Evolutionary conservation across 208 protist species (phyloP), one percentile per base, ranked within the genome.

Genomic region (Acanthamoeba culbertsoni): DNA sequence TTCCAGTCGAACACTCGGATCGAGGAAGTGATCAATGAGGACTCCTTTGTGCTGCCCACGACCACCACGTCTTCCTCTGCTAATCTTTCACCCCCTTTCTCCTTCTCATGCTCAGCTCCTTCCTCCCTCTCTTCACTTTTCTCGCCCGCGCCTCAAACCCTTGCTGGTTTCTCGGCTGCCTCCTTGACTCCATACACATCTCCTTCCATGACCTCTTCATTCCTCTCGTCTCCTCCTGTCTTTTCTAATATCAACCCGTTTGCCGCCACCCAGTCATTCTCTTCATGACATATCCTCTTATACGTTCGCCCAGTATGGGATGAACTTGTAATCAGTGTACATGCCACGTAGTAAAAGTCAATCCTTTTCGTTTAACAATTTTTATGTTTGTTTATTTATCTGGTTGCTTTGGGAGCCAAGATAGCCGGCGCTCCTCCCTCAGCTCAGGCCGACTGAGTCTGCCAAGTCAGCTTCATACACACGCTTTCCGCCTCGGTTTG

Each of bases 211-310:
- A 23, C 77, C 6, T 62, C 43, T 26, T 16, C 43, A 2, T 89
- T 65, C 26, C 28, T 89, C 35, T 65, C 79, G 0, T 16, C 45
- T n/a, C 79, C 71, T 2, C 71, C 71, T 35, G 71, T 82, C 18
- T 82, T 82, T 28, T 31, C 71, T n/a, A 82, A 82, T 37, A 46
- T 77, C 71, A 82, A 26, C 71, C 40, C 71, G n/a, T 82, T 82
- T 31, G n/a, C 46, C 7, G 28, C 26, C 16, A 7, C 28, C 16
- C 20, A 28, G 59, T 7, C 59, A 33, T 8, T n/a, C 31, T 68
- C 59, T 68, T 68, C 59, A 28, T 73, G 62, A 26, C 62, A 8
- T 18, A 23, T 18, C 12, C 48, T 18, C 12, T 55, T 23, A 23
- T 18, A 55, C 48, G 48, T 55, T n/a, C n/a, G n/a, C n/a, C n/a